Percentiles rank a stretch among this genome's conserved stretches.
phyloP scores from a whole-genome alignment of 257 asterid genomes.

The Solanum habrochaites region DNA sequence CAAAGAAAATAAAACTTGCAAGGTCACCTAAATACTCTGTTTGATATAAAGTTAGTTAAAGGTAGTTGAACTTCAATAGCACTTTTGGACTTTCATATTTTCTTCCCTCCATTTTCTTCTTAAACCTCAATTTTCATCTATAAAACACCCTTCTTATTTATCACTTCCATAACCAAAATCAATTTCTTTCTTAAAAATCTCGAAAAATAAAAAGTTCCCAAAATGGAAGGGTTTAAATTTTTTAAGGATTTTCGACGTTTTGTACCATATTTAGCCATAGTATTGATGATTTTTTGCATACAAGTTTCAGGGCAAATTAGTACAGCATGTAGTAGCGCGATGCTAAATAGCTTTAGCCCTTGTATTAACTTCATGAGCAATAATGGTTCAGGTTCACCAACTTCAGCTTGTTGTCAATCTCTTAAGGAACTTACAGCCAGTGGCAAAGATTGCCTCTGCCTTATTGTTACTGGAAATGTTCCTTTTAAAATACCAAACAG shows the following conservation, averaged over 20 bases:
- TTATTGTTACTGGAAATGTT: slow-evolving; percentile 40
- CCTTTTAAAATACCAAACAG: slow-evolving; percentile 56
- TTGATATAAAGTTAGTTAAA: neutral
- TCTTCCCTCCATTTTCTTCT: neutral
- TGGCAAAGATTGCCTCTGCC: slow-evolving; percentile 69
- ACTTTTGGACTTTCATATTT: neutral
- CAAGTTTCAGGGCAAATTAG: slow-evolving; percentile 28
- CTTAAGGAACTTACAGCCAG: slow-evolving; percentile 45
- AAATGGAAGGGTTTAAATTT: slow-evolving; percentile 8
- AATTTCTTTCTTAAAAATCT: neutral
- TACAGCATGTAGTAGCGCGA: slow-evolving; percentile 44
- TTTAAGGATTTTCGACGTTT: slow-evolving; percentile 8
- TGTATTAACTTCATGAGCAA: slow-evolving; percentile 34
- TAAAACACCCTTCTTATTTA: neutral
- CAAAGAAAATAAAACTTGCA: neutral
- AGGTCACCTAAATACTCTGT: slow-evolving; percentile 8
- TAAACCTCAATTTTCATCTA: neutral
- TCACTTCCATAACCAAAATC: neutral
- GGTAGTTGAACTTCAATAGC: slow-evolving; percentile 13
- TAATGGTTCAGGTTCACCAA: slow-evolving; percentile 34
- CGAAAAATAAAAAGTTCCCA: too few species aligned
- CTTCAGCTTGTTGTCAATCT: slow-evolving; percentile 56
- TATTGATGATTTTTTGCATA: neutral
- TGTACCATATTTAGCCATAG: slow-evolving; percentile 10
- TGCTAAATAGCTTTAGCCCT: slow-evolving; percentile 47